A percentile compares a stretch with the other conserved stretches of the same genome.
Evolutionary conservation across 495 filamentous ascomycete genomes (phyloP).

Genomic region (Echria macrotheca): DNA sequence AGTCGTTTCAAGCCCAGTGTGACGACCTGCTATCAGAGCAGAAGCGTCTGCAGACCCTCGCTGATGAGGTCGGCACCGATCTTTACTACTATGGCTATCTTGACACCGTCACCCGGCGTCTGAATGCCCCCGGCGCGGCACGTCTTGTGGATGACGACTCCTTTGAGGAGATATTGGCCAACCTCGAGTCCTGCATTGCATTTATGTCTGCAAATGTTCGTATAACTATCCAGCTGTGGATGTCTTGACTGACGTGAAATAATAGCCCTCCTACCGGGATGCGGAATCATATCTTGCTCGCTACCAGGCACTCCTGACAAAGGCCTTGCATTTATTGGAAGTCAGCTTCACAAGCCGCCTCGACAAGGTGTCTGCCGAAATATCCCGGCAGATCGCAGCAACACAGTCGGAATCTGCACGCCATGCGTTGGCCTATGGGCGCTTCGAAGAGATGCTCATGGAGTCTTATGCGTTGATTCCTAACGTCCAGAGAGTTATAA

Average conservation of each 20-base stretch:
- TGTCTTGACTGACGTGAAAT: constrained; percentile 22
- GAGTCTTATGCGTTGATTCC: constrained; percentile 41
- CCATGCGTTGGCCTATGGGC: constrained; percentile 46
- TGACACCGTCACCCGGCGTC: constrained; percentile 78
- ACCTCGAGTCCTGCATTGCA: constrained; percentile 79
- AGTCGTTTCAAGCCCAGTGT: constrained; percentile 84
- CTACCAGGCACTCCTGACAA: constrained; percentile 71
- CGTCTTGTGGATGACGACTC: constrained; percentile 73
- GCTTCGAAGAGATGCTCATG: constrained; percentile 43
- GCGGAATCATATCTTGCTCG: constrained; percentile 83
- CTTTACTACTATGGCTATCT: constrained; percentile 88
- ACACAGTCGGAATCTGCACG: constrained; percentile 46
- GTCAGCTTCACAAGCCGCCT: constrained; percentile 42
- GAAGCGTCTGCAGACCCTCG: constrained; percentile 65
- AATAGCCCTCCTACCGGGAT: constrained; percentile 79
- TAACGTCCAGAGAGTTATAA: constrained; percentile 40
- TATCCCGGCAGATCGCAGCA: constrained; percentile 38
- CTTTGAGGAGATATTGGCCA: constrained; percentile 79
- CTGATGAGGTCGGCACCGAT: constrained; percentile 76
- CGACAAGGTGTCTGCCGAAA: constrained; percentile 40
- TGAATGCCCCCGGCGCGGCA: constrained; percentile 87
- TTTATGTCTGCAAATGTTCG: constrained; percentile 81
- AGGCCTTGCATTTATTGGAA: constrained; percentile 50
- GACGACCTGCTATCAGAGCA: constrained; percentile 78
- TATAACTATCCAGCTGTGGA: constrained; percentile 2